Evolutionary conservation across 306 rosid genomes (phyloP), one percentile per base, ranked within the genome.

Genomic region (Parietaria judaica): DNA sequence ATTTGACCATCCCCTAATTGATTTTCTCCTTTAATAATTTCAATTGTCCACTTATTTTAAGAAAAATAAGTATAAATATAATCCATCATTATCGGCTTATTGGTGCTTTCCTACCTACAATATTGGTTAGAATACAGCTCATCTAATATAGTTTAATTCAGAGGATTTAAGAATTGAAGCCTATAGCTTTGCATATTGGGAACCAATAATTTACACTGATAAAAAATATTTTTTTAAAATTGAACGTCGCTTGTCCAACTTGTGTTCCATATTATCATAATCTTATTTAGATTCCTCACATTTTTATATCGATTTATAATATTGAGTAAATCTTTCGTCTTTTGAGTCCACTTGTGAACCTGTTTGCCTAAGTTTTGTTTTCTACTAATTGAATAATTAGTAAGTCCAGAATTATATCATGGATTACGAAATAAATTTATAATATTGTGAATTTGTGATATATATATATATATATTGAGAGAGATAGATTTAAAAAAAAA

Each of bases 61-160:
- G 36, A 36, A 49, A 63, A 13, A 11, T 3, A 13, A 45, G 11
- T 31, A 9, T 14, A 57, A 64, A 58, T 3, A 64, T 45, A 71
- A 66, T 72, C 71, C 47, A 54, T 63, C 60, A 13, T 63, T 36
- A 54, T 63, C 72, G 45, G 13, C 35, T 44, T 54, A 48, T 46
- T 65, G 64, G 70, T 71, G 57, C 61, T 68, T 75, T 66, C 68
- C 70, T 52, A 56, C 58, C 11, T 11, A 63, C 1, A 23, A 23
- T 61, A 36, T 58, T 61, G 49, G 47, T 53, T 53, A 57, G 69
- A 63, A 31, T 59, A 65, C 84, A 78, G 71, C 74, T 76, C 80
- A 76, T 80, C 84, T 49, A 52, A 51, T 61, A 11, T 44, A 52
- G 41, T 31, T 9, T 38, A 65, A 51, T 52, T 15, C 47, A 23